phyloP scores from a whole-genome alignment of 2,329 filamentous ascomycete species.

The Hymenoscyphus fructigenus region DNA sequence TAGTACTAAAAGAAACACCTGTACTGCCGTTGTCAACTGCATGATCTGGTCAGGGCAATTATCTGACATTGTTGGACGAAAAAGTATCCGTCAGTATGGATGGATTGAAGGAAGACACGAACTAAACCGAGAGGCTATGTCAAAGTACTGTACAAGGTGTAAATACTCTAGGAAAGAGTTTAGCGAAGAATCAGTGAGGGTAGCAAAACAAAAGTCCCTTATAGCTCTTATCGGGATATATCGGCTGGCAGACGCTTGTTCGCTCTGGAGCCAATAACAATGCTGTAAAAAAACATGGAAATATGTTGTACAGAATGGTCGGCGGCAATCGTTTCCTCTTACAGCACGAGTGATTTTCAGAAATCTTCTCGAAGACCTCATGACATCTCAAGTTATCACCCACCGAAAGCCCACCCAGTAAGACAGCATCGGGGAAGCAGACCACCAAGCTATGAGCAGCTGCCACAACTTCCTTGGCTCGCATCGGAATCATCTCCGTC shows the following conservation, averaged over 20 bases:
- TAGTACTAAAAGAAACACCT: background rate
- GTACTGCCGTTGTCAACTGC: background rate
- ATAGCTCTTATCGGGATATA: background rate
- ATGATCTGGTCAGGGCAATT: background rate
- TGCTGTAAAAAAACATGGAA: background rate
- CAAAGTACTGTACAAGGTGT: background rate
- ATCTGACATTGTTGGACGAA: background rate
- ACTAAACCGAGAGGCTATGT: background rate
- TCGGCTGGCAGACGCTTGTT: background rate
- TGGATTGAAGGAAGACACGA: background rate
- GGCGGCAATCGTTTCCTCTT: background rate
- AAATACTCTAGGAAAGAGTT: background rate
- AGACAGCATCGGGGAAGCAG: background rate
- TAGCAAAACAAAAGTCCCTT: background rate
- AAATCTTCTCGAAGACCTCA: conserved; percentile 1
- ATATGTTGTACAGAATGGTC: conserved; percentile 1
- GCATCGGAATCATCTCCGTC: conserved; percentile 23
- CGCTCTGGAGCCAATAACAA: background rate
- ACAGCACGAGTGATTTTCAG: background rate
- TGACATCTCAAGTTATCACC: background rate
- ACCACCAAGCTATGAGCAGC: conserved; percentile 17
- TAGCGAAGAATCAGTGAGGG: background rate
- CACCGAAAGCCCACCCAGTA: background rate
- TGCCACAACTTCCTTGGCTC: conserved; percentile 31
- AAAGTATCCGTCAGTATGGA: background rate